Base-by-base conservation (phyloP, 495 filamentous ascomycete genomes). In the Penicillium robsamsonii region DNA sequence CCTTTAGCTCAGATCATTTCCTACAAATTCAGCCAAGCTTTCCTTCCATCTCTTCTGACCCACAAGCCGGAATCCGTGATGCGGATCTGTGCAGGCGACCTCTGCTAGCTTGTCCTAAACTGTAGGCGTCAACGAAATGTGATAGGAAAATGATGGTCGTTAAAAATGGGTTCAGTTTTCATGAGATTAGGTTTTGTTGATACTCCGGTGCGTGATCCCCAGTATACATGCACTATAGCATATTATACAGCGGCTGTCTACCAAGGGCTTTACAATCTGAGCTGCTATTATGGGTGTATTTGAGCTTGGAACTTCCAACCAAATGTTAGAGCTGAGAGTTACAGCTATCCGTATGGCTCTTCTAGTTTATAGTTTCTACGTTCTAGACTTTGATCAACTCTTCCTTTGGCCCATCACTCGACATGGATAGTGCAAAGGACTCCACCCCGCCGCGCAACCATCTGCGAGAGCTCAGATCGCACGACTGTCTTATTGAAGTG, bases 21-120 rank as follows among this genome's bases (percentile, higher is more conserved):
- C 31, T 40, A 11, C 44, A 48, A 29, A 4, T 27, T 7, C 13
- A 43, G 55, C 46, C 46, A 56, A 57, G 55, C 55, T 56, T 56
- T 50, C 33, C 13, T 33, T 25, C 27, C 30, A 17, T 22, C 4
- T 25, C 10, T 18, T 41, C 17, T 48, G 50, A 45, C 38, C 46
- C 46, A 41, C 40, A 49, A 31, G 46, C 27, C 35, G 35, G 24
- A 31, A 30, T 56, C 35, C 20, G 25, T 42, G 44, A 24, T 40
- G 35, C 35, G 4, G 46, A 50, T 48, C 29, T 18, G 11, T 37
- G 27, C 48, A 43, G 38, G n/a, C 6, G 31, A 37, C 25, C 7
- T 47, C 17, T 13, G 15, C 8, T 18, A 29, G 20, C 7, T 29
- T 17, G 29, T 15, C 45, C 8, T 18, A 45, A 8, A 13, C n/a